A percentile compares a stretch with the other conserved stretches of the same genome.
These are phyloP conservation scores for Trichoderma aggressivum DNA, from an alignment of 2,329 filamentous ascomycete species.

Conservation along the genomic window DNA sequence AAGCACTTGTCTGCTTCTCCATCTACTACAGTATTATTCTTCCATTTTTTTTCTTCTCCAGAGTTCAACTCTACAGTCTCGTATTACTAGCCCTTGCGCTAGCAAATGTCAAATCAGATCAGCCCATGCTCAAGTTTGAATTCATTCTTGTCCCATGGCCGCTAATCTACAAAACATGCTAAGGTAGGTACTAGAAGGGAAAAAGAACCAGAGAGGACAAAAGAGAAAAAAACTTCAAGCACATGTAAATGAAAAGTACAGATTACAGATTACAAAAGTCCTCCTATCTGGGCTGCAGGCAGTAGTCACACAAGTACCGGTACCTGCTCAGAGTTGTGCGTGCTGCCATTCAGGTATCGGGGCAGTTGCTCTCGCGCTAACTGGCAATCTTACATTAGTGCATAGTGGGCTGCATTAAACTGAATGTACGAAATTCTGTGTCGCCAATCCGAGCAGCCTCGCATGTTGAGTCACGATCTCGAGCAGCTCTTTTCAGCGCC, in stretches of 20 bases:
- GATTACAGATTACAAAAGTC: background rate
- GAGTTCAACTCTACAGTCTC: background rate
- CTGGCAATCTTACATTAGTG: constrained; percentile 14
- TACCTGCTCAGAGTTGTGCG: background rate
- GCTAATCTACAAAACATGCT: background rate
- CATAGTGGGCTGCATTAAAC: constrained; percentile 10
- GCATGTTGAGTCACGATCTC: constrained; percentile 19
- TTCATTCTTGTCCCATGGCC: background rate
- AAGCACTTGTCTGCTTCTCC: background rate
- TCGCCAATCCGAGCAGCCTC: constrained; percentile 16
- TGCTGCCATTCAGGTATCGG: constrained; percentile 13
- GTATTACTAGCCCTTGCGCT: background rate
- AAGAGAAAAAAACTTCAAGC: background rate
- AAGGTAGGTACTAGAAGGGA: background rate
- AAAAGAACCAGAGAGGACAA: background rate
- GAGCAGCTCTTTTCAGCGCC: constrained; percentile 8
- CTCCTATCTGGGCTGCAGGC: background rate
- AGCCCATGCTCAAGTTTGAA: background rate
- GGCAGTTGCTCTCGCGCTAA: constrained; percentile 4
- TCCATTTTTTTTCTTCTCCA: background rate
- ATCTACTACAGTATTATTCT: background rate
- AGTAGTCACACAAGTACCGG: background rate
- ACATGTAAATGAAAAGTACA: background rate
- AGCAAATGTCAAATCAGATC: background rate
- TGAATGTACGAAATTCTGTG: constrained; percentile 11